Evolutionary conservation across 2,329 filamentous ascomycete genomes (phyloP), one percentile per base, ranked within the genome.

Genomic region (Penicillium freii): DNA sequence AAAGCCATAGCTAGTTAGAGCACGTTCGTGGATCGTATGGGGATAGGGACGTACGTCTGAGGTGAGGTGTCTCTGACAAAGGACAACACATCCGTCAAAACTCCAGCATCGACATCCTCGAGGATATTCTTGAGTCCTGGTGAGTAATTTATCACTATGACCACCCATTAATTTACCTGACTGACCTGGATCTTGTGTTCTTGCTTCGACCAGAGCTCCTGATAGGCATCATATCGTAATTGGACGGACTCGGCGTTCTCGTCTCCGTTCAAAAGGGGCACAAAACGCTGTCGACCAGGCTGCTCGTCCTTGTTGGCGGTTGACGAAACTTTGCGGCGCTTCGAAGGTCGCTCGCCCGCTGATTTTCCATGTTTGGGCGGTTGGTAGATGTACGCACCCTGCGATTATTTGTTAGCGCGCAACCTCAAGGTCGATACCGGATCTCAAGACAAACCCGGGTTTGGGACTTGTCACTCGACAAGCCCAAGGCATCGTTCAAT

Each of bases 321-420:
- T 53, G 77, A 80, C 0, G 78, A 78, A 8, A 84, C 75, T 67
- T 81, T 85, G 54, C 85, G 80, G 56, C 82, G 79, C 70, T 89
- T 89, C 36, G 80, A 68, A 29, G 84, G 81, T 39, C 82, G 79
- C 48, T 76, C 72, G 29, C 59, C 64, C 44, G 64, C 57, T 40
- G 60, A 17, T 58, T 70, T 74, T 50, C 58, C 75, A 71, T 56
- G 77, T 74, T 70, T 68, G 44, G 79, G 73, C 57, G 85, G 81
- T 58, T 81, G 79, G 71, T 87, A 88, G 62, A 88, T 75, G 70
- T 86, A 88, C 55, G 84, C 84, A 46, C 81, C 81, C 85, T 88
- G 47, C 8, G n/a, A 45, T 68, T 47, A 43, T 57, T 40, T 44
- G 46, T 72, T 61, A 70, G 64, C 56, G 39, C 55, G 10, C 27